phyloP scores from a whole-genome alignment of 2,329 filamentous ascomycete genomes.

The Nakataea oryzae region DNA sequence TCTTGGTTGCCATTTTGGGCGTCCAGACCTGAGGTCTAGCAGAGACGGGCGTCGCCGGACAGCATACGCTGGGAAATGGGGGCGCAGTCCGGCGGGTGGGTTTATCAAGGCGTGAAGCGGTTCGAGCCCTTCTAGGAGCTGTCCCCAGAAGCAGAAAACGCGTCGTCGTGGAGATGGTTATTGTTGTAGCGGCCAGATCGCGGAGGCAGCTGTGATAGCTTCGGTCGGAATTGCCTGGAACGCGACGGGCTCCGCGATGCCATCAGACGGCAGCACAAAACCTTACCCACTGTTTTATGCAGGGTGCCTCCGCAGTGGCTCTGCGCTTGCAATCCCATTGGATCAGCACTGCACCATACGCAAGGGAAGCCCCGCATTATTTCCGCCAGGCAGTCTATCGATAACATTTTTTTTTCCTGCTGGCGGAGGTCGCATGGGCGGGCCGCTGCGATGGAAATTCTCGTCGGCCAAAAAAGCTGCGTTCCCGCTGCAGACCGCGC shows the following conservation, averaged over 20 bases:
- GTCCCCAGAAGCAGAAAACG: neutral
- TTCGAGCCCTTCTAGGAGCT: neutral
- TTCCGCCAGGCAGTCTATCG: neutral
- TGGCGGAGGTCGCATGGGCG: neutral
- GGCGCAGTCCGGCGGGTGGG: neutral
- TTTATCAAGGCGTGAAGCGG: neutral
- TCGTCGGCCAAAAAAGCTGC: neutral
- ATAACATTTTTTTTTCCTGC: neutral
- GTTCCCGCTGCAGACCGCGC: too few relatives aligned
- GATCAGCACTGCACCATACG: neutral
- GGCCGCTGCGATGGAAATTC: neutral
- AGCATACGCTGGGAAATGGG: neutral
- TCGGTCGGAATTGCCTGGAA: neutral
- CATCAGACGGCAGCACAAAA: neutral
- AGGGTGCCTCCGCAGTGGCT: neutral
- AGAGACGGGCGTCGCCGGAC: neutral
- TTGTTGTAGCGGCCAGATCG: neutral
- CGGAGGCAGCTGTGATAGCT: neutral
- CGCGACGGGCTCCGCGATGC: neutral
- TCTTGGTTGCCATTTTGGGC: conserved; percentile 3
- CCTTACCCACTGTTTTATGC: neutral
- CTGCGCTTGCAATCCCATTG: neutral
- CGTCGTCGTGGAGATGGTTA: neutral
- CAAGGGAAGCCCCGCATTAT: neutral
- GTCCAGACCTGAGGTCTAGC: neutral